phyloP scores from a whole-genome alignment of 1,284 basidiomycete species.

The Malassezia psittaci region DNA sequence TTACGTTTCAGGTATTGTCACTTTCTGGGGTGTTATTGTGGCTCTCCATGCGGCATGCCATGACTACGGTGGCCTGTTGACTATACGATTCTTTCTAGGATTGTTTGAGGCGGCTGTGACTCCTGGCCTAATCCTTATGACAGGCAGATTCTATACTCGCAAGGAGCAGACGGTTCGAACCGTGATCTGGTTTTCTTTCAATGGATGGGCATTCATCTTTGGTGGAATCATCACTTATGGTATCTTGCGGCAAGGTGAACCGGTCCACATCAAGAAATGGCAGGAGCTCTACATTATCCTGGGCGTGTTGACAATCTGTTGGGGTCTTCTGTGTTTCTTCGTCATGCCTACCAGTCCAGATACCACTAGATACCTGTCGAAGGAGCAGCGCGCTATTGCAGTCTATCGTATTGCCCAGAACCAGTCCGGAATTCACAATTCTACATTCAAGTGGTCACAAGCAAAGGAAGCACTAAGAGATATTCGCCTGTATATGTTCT shows the following conservation, averaged over 20 bases:
- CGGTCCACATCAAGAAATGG: slow-evolving; percentile 25
- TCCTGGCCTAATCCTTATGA: slow-evolving; percentile 30
- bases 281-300: slow-evolving; percentile 38
- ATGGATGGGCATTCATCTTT: slow-evolving; percentile 37
- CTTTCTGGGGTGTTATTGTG: slow-evolving; percentile 20
- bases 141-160: slow-evolving; percentile 31
- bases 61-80: slow-evolving; percentile 31
- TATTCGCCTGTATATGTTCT: slow-evolving; percentile 46
- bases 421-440: slow-evolving; percentile 54
- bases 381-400: slow-evolving; percentile 53
- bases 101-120: slow-evolving; percentile 32
- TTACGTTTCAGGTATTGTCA: slow-evolving; percentile 15
- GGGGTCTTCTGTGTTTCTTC: slow-evolving; percentile 23
- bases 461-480: slow-evolving; percentile 53
- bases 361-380: slow-evolving; percentile 45
- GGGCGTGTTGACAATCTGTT: slow-evolving; percentile 28
- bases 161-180: slow-evolving; percentile 28
- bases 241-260: slow-evolving; percentile 20
- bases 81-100: slow-evolving; percentile 38
- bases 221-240: slow-evolving; percentile 30
- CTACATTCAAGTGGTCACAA: slow-evolving; percentile 54
- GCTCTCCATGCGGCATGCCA: slow-evolving; percentile 31
- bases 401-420: slow-evolving; percentile 55
- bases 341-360: slow-evolving; percentile 32
- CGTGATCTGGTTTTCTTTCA: slow-evolving; percentile 31